Percentiles rank a stretch among this genome's conserved stretches.
These are phyloP conservation scores for Thinopyrum elongatum DNA, from an alignment of 176 grass and related monocot species.

Conservation along the genomic window DNA sequence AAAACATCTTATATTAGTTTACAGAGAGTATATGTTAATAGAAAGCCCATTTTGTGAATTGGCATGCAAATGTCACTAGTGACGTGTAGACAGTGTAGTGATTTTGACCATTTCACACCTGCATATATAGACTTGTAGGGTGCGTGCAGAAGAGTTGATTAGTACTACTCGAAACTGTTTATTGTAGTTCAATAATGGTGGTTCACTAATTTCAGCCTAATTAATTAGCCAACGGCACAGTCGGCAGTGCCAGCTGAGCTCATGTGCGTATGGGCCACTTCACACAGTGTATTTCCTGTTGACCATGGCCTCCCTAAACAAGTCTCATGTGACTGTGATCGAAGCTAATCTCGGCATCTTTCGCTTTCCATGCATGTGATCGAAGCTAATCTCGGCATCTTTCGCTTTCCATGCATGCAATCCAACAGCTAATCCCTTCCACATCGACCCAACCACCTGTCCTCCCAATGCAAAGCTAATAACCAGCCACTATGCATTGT, in stretches of 20 bases:
- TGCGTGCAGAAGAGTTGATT: not conserved
- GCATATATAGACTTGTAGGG: not conserved
- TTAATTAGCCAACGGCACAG: too few relatives aligned
- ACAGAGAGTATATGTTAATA: not conserved
- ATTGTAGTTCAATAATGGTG: not conserved
- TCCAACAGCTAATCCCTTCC: conserved; percentile 20
- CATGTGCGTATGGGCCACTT: not conserved
- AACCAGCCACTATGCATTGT: not conserved
- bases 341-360: conserved; percentile 3
- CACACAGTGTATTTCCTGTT: conserved; percentile 24
- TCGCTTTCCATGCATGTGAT: conserved; percentile 23
- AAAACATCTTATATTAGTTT: too few relatives aligned
- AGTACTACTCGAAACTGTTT: not conserved
- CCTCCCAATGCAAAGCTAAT: not conserved
- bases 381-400: conserved; percentile 24
- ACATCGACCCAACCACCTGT: not conserved
- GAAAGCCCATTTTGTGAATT: not conserved
- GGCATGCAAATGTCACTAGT: not conserved
- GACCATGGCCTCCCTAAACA: conserved; percentile 3
- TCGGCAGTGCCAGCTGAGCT: conserved; percentile 9
- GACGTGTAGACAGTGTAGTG: not conserved
- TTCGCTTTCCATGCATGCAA: conserved; percentile 24
- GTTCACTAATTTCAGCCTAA: not conserved
- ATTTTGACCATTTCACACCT: not conserved
- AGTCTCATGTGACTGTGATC: conserved; percentile 7